These are phyloP conservation scores for Waltergamsia citrina DNA, from an alignment of 2,329 filamentous ascomycete genomes.

Conservation along the genomic window DNA sequence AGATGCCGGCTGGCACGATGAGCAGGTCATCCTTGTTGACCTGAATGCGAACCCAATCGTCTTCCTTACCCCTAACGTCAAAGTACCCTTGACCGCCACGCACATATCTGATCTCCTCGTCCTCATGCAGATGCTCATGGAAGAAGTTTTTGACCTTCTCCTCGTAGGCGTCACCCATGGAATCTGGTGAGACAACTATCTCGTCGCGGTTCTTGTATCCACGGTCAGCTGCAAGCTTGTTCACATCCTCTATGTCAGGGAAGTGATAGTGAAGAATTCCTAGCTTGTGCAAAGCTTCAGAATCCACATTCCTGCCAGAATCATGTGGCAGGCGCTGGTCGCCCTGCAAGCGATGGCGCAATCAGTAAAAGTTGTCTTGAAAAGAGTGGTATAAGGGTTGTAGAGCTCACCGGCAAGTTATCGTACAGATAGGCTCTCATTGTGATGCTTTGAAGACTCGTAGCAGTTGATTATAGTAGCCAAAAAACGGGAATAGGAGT, in stretches of 20 bases:
- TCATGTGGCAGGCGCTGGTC: slow-evolving; percentile 91
- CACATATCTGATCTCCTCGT: slow-evolving; percentile 97
- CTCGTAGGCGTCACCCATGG: slow-evolving; percentile 83
- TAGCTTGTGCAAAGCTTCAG: slow-evolving; percentile 58
- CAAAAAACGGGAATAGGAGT: too few relatives aligned
- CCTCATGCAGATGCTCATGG: slow-evolving; percentile 91
- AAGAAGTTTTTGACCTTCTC: slow-evolving; percentile 93
- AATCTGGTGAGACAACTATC: slow-evolving; percentile 76
- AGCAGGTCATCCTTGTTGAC: slow-evolving; percentile 85
- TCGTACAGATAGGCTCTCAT: slow-evolving; percentile 54
- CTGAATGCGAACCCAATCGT: slow-evolving; percentile 82
- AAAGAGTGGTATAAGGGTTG: too few relatives aligned
- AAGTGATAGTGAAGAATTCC: slow-evolving; percentile 75
- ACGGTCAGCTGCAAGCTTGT: slow-evolving; percentile 64
- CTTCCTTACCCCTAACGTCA: slow-evolving; percentile 73
- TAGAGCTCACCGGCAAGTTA: slow-evolving; percentile 42
- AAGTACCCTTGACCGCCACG: slow-evolving; percentile 84
- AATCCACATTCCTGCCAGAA: slow-evolving; percentile 61
- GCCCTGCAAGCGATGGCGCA: slow-evolving; percentile 43
- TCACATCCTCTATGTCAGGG: slow-evolving; percentile 54
- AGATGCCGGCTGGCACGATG: slow-evolving; percentile 89
- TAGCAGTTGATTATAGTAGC: too few relatives aligned
- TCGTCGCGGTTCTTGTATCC: slow-evolving; percentile 93
- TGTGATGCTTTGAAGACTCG: slow-evolving; percentile 9
- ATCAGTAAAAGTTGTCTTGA: slow-evolving; percentile 16